phyloP scores from a whole-genome alignment of 2,329 filamentous ascomycete species.

The Periconia macrospinosa region DNA sequence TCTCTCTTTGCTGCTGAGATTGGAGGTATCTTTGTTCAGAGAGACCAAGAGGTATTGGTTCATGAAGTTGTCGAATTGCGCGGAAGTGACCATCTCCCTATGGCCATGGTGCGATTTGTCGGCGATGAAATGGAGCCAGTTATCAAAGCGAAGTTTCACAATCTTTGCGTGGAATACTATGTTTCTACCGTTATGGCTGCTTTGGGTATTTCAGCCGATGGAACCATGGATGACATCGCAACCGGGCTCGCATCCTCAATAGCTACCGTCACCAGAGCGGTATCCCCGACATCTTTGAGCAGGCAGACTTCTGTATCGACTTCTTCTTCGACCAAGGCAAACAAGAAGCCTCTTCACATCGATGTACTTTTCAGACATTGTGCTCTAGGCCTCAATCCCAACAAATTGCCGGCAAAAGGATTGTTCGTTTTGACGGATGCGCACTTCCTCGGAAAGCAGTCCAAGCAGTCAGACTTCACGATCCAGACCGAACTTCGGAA shows the following conservation, averaged over 20 bases:
- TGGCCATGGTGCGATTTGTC: slow-evolving; percentile 86
- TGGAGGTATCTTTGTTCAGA: slow-evolving; percentile 60
- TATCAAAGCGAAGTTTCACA: slow-evolving; percentile 83
- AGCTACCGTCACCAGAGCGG: slow-evolving; percentile 70
- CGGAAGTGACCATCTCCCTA: slow-evolving; percentile 55
- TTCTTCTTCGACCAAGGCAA: slow-evolving; percentile 15
- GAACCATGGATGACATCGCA: slow-evolving; percentile 68
- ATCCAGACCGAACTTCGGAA: slow-evolving; percentile 73
- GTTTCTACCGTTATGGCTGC: slow-evolving; percentile 81
- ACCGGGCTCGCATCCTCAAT: slow-evolving; percentile 77
- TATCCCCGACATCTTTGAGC: slow-evolving; percentile 50
- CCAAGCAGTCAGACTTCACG: slow-evolving; percentile 65
- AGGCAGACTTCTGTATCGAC: slow-evolving; percentile 32
- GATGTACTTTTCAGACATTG: slow-evolving; percentile 81
- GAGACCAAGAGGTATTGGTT: slow-evolving; percentile 75
- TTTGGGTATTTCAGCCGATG: slow-evolving; percentile 68
- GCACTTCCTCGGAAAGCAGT: slow-evolving; percentile 68
- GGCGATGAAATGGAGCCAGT: slow-evolving; percentile 93
- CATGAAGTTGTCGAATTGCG: slow-evolving; percentile 56
- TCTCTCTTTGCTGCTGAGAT: slow-evolving; percentile 79
- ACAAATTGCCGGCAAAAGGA: slow-evolving; percentile 73
- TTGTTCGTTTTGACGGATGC: slow-evolving; percentile 79
- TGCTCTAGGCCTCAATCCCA: slow-evolving; percentile 80
- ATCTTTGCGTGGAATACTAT: slow-evolving; percentile 84
- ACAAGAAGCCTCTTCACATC: slow-evolving; percentile 56